A percentile compares a stretch with the other conserved stretches of the same genome.
phyloP scores from a whole-genome alignment of 2,329 filamentous ascomycete genomes.

The Colletotrichum sp. region DNA sequence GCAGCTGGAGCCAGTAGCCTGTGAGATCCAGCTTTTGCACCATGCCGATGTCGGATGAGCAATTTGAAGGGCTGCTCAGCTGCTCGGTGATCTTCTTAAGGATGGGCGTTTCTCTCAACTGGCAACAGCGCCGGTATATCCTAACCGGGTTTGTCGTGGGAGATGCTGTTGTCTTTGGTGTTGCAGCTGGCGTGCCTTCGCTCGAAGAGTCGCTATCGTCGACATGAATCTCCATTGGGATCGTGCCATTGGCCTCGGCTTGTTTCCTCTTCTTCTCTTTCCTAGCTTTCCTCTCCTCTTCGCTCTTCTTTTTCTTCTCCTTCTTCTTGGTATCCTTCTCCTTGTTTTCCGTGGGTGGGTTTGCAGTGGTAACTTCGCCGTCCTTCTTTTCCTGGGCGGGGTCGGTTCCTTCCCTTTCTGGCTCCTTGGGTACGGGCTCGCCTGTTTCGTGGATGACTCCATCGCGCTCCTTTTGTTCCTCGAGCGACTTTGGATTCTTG shows the following conservation, averaged over 20 bases:
- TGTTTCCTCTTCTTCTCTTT: constrained; percentile 87
- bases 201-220: constrained; percentile 69
- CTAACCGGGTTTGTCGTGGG: constrained; percentile 91
- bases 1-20: constrained; percentile 81
- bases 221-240: constrained; percentile 82
- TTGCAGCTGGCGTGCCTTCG: constrained; percentile 54
- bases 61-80: constrained; percentile 74
- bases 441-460: constrained; percentile 44
- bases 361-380: constrained; percentile 25
- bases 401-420: constrained; percentile 39
- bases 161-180: constrained; percentile 54
- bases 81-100: constrained; percentile 92
- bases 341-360: constrained; percentile 28
- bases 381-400: constrained; percentile 25
- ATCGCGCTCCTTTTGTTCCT: constrained; percentile 59
- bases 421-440: constrained; percentile 43
- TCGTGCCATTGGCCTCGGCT: constrained; percentile 85
- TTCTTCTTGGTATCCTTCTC: constrained; percentile 73
- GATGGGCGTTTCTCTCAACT: constrained; percentile 90
- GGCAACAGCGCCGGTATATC: constrained; percentile 94
- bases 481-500: constrained; percentile 67
- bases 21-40: constrained; percentile 85
- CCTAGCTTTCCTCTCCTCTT: constrained; percentile 89
- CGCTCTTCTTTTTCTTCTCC: constrained; percentile 95
- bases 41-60: constrained; percentile 70